These are phyloP conservation scores for Ogataea chonburiensis DNA, from an alignment of 805 yeast species.

Conservation along the genomic window DNA sequence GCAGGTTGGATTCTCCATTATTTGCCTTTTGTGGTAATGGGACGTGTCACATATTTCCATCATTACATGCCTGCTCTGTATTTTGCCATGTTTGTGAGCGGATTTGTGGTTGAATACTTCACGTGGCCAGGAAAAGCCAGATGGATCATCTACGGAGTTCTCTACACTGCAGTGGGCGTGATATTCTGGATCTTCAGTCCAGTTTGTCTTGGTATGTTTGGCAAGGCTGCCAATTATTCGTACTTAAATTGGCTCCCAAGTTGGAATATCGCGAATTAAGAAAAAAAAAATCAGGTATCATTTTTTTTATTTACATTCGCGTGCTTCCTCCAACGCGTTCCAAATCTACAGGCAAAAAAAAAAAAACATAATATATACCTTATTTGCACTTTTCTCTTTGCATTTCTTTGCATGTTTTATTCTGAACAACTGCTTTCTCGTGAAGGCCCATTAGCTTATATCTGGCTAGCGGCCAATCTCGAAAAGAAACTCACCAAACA, in stretches of 20 bases:
- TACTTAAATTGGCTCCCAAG: constrained; percentile 46
- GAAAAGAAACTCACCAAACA: constrained; percentile 73
- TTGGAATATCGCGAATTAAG: constrained; percentile 15
- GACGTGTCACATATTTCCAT: constrained; percentile 83
- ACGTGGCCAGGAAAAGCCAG: constrained; percentile 32
- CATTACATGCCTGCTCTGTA: constrained; percentile 84
- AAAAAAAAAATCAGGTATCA: not conserved
- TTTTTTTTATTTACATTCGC: constrained; percentile 9
- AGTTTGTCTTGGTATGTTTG: constrained; percentile 65
- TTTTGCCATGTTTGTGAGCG: constrained; percentile 62
- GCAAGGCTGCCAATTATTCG: constrained; percentile 39
- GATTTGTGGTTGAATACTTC: constrained; percentile 51
- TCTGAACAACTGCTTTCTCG: constrained; percentile 56
- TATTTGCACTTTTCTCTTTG: constrained; percentile 1
- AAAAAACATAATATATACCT: constrained; percentile 1
- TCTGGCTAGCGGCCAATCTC: constrained; percentile 91
- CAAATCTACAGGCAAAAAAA: constrained; percentile 3
- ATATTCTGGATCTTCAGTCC: constrained; percentile 62
- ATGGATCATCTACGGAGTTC: constrained; percentile 36
- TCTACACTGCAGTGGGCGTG: constrained; percentile 45
- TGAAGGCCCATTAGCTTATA: constrained; percentile 83
- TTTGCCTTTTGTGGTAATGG: constrained; percentile 75
- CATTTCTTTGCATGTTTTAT: constrained; percentile 40
- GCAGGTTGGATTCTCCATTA: constrained; percentile 80
- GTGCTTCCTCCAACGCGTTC: constrained; percentile 8